phyloP scores from a whole-genome alignment of 345 rosid genomes.

The Syzygium aromaticum region DNA sequence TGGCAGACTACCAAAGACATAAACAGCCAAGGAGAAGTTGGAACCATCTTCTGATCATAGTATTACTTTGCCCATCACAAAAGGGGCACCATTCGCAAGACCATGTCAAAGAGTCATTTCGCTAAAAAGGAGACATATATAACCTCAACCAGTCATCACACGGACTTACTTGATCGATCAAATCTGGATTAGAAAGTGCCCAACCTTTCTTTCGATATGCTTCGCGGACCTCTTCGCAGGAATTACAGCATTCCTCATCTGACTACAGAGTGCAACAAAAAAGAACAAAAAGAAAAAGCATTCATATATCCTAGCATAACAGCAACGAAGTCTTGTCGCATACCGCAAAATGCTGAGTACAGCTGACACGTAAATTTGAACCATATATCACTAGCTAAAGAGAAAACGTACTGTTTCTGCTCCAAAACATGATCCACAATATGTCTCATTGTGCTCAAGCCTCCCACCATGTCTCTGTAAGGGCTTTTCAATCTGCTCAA shows the following conservation, averaged over 20 bases:
- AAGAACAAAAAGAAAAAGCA: neutral
- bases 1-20: neutral
- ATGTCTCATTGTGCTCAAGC: slow-evolving; percentile 93
- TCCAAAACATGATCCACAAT: slow-evolving; percentile 93
- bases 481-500: slow-evolving; percentile 76
- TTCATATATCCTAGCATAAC: neutral
- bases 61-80: neutral
- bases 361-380: neutral
- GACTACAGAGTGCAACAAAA: slow-evolving; percentile 22
- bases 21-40: neutral
- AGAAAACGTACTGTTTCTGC: slow-evolving; percentile 59
- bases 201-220: slow-evolving; percentile 95
- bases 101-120: neutral
- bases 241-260: slow-evolving; percentile 81
- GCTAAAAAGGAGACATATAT: neutral
- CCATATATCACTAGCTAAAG: neutral
- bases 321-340: neutral
- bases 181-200: slow-evolving; percentile 76
- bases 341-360: neutral
- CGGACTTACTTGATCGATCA: slow-evolving; percentile 72
- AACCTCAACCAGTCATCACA: neutral
- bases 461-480: slow-evolving; percentile 96
- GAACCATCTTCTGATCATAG: neutral
- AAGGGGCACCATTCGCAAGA: neutral
- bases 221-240: slow-evolving; percentile 91